Evolutionary conservation across 129 eudicot genomes (phyloP).

Genomic region (Pittosporum tobira): DNA sequence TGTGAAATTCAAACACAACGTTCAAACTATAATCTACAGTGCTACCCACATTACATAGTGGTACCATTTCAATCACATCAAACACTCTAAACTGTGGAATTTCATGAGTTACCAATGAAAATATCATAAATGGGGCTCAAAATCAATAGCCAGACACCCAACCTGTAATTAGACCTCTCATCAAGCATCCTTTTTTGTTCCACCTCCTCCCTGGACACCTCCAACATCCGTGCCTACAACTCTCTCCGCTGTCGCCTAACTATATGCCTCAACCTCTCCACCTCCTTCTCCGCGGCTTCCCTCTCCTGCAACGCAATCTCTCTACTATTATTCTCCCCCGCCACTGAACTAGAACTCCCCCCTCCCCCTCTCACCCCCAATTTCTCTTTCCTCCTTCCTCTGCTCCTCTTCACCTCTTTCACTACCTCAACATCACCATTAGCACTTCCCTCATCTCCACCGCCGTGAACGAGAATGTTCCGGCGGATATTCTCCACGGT

Average conservation of each 20-base stretch:
- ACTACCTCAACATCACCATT: constrained; percentile 2
- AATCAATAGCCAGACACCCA: neutral
- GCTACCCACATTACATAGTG: neutral
- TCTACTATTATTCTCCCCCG: constrained; percentile 37
- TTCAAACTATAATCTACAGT: neutral
- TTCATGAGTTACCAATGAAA: neutral
- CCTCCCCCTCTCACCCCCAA: constrained; percentile 12
- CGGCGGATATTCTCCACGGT: constrained; percentile 64
- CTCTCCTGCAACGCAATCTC: constrained; percentile 67
- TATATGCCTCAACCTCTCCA: constrained; percentile 65
- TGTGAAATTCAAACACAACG: neutral
- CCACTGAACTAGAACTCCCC: constrained; percentile 4
- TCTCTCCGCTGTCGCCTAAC: constrained; percentile 84
- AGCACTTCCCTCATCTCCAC: constrained; percentile 19
- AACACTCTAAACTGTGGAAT: neutral
- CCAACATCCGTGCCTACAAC: constrained; percentile 66
- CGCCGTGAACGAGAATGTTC: constrained; percentile 79
- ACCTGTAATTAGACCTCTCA: constrained; percentile 82
- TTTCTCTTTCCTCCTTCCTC: constrained; percentile 52
- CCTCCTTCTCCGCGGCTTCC: constrained; percentile 78
- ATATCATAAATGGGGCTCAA: neutral
- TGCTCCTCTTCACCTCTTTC: constrained; percentile 19
- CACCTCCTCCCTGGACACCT: constrained; percentile 82
- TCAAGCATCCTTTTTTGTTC: constrained; percentile 89
- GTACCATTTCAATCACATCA: neutral